Base-by-base conservation (phyloP, 352 stramenopile species). In the Phytophthora pisi region DNA sequence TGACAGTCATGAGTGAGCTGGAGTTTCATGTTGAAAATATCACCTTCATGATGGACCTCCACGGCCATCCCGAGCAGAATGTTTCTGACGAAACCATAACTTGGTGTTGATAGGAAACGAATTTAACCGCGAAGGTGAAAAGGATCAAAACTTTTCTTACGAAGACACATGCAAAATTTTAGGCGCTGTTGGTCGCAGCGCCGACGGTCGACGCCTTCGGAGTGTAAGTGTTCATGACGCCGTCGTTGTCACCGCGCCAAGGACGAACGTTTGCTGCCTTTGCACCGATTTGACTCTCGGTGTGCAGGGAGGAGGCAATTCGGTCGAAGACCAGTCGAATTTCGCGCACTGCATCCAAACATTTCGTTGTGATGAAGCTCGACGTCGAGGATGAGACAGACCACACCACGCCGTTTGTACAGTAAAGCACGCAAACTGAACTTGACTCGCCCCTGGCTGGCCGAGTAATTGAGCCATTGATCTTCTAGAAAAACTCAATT, bases 361-460 rank as follows among this genome's bases (percentile, higher is more conserved):
- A 45, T 54, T 45, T 54, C 40, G 55, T 49, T 69, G 15, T 58
- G 54, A 69, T 69, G 62, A 62, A 58, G 36, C 23, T n/a, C 7
- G 49, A n/a, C 4, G 49, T 10, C 20, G 23, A 40, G 26, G 49
- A 23, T 68, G 52, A 67, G 60, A 67, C 60, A 62, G 52, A 68
- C 43, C 26, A 45, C 15, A 7, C 16, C 5, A 16, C 5, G 36
- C 36, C 36, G 36, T 42, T 42, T 45, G 20, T 77, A 36, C 46
- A 55, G 42, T 77, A 36, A 53, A 55, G 42, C n/a, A 49, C 42
- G 5, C 16, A 24, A 49, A 24, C 36, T 42, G 31, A 47, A 50
- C 13, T 43, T 51, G 47, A 4, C 28, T n/a, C 42, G 36, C 9
- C 43, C 61, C 46, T 63, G 18, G 24, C 28, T 54, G 59, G 38